These are phyloP conservation scores for Sporothrix brunneoviolacea DNA, from an alignment of 2,329 filamentous ascomycete species.

Conservation along the genomic window DNA sequence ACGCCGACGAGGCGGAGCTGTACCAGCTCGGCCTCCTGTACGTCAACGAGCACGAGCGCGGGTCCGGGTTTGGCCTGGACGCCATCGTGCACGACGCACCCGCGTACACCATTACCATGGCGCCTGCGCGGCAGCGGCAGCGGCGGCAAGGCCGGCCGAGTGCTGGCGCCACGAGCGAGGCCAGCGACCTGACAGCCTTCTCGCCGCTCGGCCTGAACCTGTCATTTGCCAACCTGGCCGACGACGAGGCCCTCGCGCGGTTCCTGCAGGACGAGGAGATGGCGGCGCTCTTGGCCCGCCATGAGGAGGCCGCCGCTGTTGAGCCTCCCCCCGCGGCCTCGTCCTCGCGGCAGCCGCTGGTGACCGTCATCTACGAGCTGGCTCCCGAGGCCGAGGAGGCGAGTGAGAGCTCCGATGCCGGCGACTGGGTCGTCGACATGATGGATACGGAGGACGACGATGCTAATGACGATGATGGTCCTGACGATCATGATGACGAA, in stretches of 20 bases:
- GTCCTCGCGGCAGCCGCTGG: conserved; percentile 14
- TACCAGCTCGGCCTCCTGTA: conserved; percentile 41
- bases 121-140: conserved; percentile 27
- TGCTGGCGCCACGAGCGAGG: too few relatives aligned
- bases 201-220: conserved; percentile 32
- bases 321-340: neutral
- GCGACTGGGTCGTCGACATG: neutral
- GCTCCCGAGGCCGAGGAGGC: conserved; percentile 20
- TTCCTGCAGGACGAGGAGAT: conserved; percentile 25
- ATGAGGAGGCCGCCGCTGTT: too few relatives aligned
- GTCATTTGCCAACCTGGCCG: conserved; percentile 36
- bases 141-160: conserved; percentile 15
- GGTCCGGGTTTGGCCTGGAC: conserved; percentile 32
- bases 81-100: conserved; percentile 33
- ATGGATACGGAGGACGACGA: neutral
- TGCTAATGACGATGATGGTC: neutral
- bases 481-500: too few relatives aligned
- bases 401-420: neutral
- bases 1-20: conserved; percentile 32
- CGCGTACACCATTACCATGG: conserved; percentile 27
- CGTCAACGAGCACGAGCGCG: conserved; percentile 32
- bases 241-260: conserved; percentile 33
- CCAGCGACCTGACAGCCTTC: too few relatives aligned
- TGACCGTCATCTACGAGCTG: conserved; percentile 35
- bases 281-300: conserved; percentile 9